phyloP scores from a whole-genome alignment of 352 stramenopile genomes.

The Globisporangium cylindrosporum region DNA sequence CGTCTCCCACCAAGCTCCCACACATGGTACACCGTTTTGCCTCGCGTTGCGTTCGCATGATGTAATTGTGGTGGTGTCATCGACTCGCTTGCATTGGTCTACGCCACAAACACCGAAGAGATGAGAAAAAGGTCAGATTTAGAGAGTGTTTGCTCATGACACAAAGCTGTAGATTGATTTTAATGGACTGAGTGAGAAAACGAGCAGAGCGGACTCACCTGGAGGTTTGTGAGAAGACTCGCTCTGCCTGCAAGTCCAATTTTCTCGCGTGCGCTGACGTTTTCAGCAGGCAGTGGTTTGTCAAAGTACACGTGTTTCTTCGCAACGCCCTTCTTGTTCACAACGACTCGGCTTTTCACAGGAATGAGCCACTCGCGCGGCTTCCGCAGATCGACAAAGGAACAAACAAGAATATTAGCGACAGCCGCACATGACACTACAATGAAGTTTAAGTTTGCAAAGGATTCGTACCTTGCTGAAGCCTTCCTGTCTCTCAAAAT shows the following conservation, averaged over 20 bases:
- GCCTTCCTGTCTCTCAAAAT: slow-evolving; percentile 38
- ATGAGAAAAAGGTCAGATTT: not conserved
- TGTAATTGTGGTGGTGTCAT: not conserved
- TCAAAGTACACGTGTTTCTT: slow-evolving; percentile 67
- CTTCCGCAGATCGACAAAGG: slow-evolving; percentile 18
- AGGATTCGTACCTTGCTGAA: not conserved
- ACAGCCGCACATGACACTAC: not conserved
- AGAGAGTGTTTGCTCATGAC: not conserved
- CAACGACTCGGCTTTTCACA: slow-evolving; percentile 48
- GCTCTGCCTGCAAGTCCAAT: slow-evolving; percentile 24
- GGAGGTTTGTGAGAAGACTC: slow-evolving; percentile 26
- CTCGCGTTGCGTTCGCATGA: not conserved
- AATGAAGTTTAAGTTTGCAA: not conserved
- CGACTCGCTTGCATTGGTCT: slow-evolving; percentile 5
- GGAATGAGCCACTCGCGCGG: slow-evolving; percentile 45
- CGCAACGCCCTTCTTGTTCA: slow-evolving; percentile 20
- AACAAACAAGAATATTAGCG: not conserved
- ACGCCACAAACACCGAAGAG: not conserved
- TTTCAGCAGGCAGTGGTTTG: slow-evolving; percentile 27
- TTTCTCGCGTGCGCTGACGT: slow-evolving; percentile 31
- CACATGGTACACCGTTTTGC: slow-evolving; percentile 51
- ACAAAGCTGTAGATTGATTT: not conserved
- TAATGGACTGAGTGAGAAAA: not conserved
- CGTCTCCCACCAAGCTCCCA: slow-evolving; percentile 57
- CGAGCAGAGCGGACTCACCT: slow-evolving; percentile 19